Conservation (phyloP, 148 eudicot species). For the Camellia sinensis region DNA sequence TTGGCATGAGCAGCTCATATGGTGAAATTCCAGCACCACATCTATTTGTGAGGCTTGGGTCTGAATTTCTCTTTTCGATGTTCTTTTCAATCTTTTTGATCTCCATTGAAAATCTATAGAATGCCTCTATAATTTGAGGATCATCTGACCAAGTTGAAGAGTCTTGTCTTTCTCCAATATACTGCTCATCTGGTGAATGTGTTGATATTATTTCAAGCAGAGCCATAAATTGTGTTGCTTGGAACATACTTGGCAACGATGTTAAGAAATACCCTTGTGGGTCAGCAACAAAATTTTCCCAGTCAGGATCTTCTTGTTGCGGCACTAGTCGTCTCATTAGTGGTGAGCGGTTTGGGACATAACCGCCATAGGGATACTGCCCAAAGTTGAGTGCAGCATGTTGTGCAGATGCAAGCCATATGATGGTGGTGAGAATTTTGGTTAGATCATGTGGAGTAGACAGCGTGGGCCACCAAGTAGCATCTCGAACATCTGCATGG, state of each 20-base stretch:
- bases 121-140: slow-evolving; percentile 24
- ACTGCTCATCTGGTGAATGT: slow-evolving; percentile 50
- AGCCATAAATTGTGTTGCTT: slow-evolving; percentile 32
- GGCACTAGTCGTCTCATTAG: slow-evolving; percentile 39
- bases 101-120: slow-evolving; percentile 24
- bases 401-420: slow-evolving; percentile 51
- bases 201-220: slow-evolving; percentile 27
- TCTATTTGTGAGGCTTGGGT: slow-evolving; percentile 34
- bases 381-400: slow-evolving; percentile 60
- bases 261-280: slow-evolving; percentile 28
- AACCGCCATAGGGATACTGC: slow-evolving; percentile 49
- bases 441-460: no score
- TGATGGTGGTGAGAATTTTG: slow-evolving; percentile 33
- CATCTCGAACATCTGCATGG: slow-evolving; percentile 31
- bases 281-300: slow-evolving; percentile 17
- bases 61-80: slow-evolving; percentile 34
- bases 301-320: slow-evolving; percentile 29
- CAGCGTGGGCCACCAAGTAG: slow-evolving; percentile 46
- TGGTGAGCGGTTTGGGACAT: slow-evolving; percentile 39
- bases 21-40: slow-evolving; percentile 41
- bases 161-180: slow-evolving; percentile 31
- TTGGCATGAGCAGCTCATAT: slow-evolving; percentile 41
- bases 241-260: slow-evolving; percentile 31
- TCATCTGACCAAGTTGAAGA: slow-evolving; percentile 29
- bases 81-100: slow-evolving; percentile 28